These are phyloP conservation scores for Pyrenula aspistea DNA, from an alignment of 495 filamentous ascomycete genomes.

Conservation along the genomic window DNA sequence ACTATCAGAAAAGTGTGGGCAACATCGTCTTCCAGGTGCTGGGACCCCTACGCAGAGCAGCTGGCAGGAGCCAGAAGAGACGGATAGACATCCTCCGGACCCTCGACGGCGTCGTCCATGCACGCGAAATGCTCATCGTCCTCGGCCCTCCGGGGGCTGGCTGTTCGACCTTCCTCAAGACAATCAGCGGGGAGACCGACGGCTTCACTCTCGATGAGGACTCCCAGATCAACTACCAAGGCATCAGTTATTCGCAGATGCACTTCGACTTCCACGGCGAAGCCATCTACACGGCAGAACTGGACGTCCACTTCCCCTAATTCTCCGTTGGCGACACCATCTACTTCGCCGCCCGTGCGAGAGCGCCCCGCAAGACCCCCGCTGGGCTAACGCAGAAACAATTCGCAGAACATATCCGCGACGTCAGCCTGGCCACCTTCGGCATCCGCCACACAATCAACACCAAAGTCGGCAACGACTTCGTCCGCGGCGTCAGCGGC, in stretches of 20 bases:
- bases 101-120: slow-evolving; percentile 65
- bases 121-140: slow-evolving; percentile 72
- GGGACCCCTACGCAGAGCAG: slow-evolving; percentile 27
- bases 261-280: slow-evolving; percentile 61
- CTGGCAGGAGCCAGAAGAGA: slow-evolving; percentile 35
- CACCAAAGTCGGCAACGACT: slow-evolving; percentile 70
- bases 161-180: slow-evolving; percentile 70
- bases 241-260: slow-evolving; percentile 39
- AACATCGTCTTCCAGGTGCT: slow-evolving; percentile 49
- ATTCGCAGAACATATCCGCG: slow-evolving; percentile 53
- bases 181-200: slow-evolving; percentile 64
- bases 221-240: slow-evolving; percentile 66
- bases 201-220: slow-evolving; percentile 54
- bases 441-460: slow-evolving; percentile 65
- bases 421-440: slow-evolving; percentile 72
- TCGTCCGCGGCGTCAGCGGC: slow-evolving; percentile 66
- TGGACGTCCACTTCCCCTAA: slow-evolving; percentile 75
- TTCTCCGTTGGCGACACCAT: slow-evolving; percentile 70
- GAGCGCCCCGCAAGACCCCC: slow-evolving; percentile 48
- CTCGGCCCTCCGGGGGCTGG: slow-evolving; percentile 68
- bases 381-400: slow-evolving; percentile 44
- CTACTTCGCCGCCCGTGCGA: slow-evolving; percentile 59
- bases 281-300: slow-evolving; percentile 70
- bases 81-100: slow-evolving; percentile 69
- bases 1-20: slow-evolving; percentile 62